These are phyloP conservation scores for Mortierella sp. DNA, from an alignment of 371 early-diverging fungal genomes.

Conservation along the genomic window DNA sequence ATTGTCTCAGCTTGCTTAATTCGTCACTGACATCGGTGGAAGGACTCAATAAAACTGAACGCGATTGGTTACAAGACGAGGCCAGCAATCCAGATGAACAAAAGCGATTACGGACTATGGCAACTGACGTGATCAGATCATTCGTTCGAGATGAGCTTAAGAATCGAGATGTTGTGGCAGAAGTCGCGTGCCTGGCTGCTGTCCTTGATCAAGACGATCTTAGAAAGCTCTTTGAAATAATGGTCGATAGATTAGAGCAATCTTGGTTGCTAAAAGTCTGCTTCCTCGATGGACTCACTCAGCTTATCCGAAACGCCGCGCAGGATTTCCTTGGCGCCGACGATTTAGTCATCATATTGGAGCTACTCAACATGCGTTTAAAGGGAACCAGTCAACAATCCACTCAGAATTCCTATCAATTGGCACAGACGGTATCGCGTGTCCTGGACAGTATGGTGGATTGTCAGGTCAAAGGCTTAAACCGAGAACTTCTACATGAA, in stretches of 20 bases:
- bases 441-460: slow-evolving; percentile 24
- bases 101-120: slow-evolving; percentile 1
- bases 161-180: too few relatives aligned
- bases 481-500: slow-evolving; percentile 10
- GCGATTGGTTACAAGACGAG: not conserved
- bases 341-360: slow-evolving; percentile 14
- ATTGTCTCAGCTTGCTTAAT: too few relatives aligned
- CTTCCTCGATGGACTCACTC: too few relatives aligned
- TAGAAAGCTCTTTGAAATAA: too few relatives aligned
- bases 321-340: too few relatives aligned
- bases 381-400: slow-evolving; percentile 16
- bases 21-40: not conserved
- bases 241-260: too few relatives aligned
- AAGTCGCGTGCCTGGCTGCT: not conserved
- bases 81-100: slow-evolving; percentile 6
- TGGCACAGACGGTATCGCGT: not conserved
- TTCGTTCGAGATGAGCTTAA: slow-evolving; percentile 4
- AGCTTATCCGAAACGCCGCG: too few relatives aligned
- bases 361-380: not conserved
- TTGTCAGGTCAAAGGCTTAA: slow-evolving; percentile 10
- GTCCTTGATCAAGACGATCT: not conserved
- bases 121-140: slow-evolving; percentile 6
- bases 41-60: not conserved
- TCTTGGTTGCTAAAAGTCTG: too few relatives aligned
- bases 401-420: not conserved